Percentiles rank a stretch among this genome's conserved stretches.
phyloP scores from a whole-genome alignment of 1,284 basidiomycete genomes.

The Boletus austroedulis region DNA sequence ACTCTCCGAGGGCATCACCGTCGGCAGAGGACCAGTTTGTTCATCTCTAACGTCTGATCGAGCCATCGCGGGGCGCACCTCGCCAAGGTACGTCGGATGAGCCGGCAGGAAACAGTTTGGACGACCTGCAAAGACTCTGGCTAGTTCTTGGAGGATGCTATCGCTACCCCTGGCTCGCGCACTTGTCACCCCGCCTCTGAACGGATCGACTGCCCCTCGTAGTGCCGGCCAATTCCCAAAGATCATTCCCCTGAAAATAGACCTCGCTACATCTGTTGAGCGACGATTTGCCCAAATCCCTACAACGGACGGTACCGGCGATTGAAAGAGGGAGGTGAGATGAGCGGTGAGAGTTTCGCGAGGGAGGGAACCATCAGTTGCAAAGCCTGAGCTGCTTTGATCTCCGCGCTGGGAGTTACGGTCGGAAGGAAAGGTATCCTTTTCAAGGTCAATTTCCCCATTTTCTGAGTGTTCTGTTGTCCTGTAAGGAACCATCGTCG shows the following conservation, averaged over 20 bases:
- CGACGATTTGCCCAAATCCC: slow-evolving; percentile 49
- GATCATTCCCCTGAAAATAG: slow-evolving; percentile 50
- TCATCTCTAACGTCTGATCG: background rate
- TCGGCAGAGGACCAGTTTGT: slow-evolving; percentile 25
- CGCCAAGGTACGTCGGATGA: background rate
- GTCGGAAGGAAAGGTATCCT: background rate
- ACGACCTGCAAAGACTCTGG: slow-evolving; percentile 12
- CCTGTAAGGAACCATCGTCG: slow-evolving; percentile 5
- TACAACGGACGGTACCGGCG: slow-evolving; percentile 26
- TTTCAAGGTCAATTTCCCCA: background rate
- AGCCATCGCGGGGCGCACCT: slow-evolving; percentile 11
- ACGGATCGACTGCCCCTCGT: slow-evolving; percentile 27
- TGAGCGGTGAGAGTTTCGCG: slow-evolving; percentile 18
- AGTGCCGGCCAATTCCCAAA: slow-evolving; percentile 48
- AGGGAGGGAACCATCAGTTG: background rate
- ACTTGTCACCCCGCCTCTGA: slow-evolving; percentile 30
- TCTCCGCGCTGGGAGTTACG: background rate
- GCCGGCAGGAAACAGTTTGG: slow-evolving; percentile 15
- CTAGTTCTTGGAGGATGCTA: slow-evolving; percentile 26
- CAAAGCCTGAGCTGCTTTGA: background rate
- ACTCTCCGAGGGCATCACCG: slow-evolving; percentile 48
- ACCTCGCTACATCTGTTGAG: slow-evolving; percentile 46
- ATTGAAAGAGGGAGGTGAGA: slow-evolving; percentile 23
- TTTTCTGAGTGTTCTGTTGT: background rate
- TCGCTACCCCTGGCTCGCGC: slow-evolving; percentile 24